These are phyloP conservation scores for Mycena venus DNA, from an alignment of 768 basidiomycete genomes.

Conservation along the genomic window DNA sequence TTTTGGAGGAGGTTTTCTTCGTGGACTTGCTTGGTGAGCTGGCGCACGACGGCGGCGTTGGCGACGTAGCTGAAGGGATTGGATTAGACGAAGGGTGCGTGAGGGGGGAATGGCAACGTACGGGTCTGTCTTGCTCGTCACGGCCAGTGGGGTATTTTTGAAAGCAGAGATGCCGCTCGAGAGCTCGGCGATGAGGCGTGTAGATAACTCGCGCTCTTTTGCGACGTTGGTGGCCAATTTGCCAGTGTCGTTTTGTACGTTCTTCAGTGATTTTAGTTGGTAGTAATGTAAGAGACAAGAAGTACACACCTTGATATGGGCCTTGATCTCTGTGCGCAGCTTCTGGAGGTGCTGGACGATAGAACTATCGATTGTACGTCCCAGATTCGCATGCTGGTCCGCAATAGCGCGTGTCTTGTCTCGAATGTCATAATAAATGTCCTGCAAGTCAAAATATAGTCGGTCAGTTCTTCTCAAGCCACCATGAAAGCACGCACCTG, in stretches of 20 bases:
- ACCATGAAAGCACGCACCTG: constrained; percentile 58
- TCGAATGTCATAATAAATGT: constrained; percentile 62
- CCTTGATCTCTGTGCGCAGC: constrained; percentile 94
- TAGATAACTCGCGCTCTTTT: constrained; percentile 91
- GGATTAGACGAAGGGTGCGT: not conserved
- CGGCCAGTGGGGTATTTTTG: constrained; percentile 94
- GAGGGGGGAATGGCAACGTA: constrained; percentile 69
- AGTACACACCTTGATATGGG: constrained; percentile 90
- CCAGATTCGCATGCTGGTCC: constrained; percentile 96
- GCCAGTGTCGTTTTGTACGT: constrained; percentile 93
- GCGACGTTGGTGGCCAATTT: constrained; percentile 93
- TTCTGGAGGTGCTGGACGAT: constrained; percentile 99
- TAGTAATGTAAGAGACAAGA: not conserved
- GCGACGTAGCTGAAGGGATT: constrained; percentile 66
- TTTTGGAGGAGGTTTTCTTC: constrained; percentile 99
- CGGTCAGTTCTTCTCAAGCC: not conserved
- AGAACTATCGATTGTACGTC: constrained; percentile 94
- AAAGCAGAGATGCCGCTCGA: constrained; percentile 88
- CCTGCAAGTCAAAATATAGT: not conserved
- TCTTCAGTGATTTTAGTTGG: constrained; percentile 54
- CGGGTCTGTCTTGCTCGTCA: constrained; percentile 87
- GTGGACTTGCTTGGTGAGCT: constrained; percentile 86
- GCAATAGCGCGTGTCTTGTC: constrained; percentile 95
- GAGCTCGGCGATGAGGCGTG: constrained; percentile 88
- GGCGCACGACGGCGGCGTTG: constrained; percentile 80